A percentile compares a stretch with the other conserved stretches of the same genome.
phyloP scores from a whole-genome alignment of 2,329 filamentous ascomycete species.

The Hypoxylon sp. region DNA sequence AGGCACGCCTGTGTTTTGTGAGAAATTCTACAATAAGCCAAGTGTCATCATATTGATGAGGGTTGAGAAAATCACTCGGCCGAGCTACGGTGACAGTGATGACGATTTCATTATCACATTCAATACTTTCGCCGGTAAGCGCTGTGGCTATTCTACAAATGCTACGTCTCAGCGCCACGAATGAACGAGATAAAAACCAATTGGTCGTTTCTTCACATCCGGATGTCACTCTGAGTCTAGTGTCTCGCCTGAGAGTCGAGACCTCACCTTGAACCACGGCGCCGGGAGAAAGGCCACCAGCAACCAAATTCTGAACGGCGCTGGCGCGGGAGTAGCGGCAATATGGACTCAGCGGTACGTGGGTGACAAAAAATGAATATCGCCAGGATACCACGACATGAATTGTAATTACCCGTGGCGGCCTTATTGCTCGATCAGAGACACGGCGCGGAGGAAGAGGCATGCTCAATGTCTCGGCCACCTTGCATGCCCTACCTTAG shows the following conservation, averaged over 20 bases:
- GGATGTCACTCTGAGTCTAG: slow-evolving; percentile 28
- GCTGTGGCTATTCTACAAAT: slow-evolving; percentile 29
- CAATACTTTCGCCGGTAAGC: slow-evolving; percentile 25
- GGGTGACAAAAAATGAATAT: slow-evolving; percentile 29
- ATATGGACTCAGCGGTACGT: slow-evolving; percentile 25
- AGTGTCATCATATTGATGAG: background rate
- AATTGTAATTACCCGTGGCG: slow-evolving; percentile 39
- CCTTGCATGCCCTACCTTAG: slow-evolving; percentile 14
- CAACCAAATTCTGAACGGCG: slow-evolving; percentile 17
- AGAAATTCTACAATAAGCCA: background rate
- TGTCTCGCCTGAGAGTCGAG: slow-evolving; percentile 33
- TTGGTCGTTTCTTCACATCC: slow-evolving; percentile 28
- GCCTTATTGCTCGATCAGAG: slow-evolving; percentile 22
- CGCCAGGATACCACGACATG: slow-evolving; percentile 38
- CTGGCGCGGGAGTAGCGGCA: slow-evolving; percentile 28
- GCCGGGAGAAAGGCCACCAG: slow-evolving; percentile 24
- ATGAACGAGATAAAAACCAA: slow-evolving; percentile 19
- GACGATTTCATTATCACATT: slow-evolving; percentile 22
- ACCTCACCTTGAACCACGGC: slow-evolving; percentile 29
- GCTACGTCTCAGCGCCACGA: slow-evolving; percentile 29
- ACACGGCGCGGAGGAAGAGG: slow-evolving; percentile 18
- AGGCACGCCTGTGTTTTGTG: background rate
- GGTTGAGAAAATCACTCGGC: slow-evolving; percentile 9
- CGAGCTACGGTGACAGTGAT: slow-evolving; percentile 13
- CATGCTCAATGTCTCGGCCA: slow-evolving; percentile 31